A percentile compares a stretch with the other conserved stretches of the same genome.
These are phyloP conservation scores for Flaveria robusta DNA, from an alignment of 129 eudicot genomes.

Conservation along the genomic window DNA sequence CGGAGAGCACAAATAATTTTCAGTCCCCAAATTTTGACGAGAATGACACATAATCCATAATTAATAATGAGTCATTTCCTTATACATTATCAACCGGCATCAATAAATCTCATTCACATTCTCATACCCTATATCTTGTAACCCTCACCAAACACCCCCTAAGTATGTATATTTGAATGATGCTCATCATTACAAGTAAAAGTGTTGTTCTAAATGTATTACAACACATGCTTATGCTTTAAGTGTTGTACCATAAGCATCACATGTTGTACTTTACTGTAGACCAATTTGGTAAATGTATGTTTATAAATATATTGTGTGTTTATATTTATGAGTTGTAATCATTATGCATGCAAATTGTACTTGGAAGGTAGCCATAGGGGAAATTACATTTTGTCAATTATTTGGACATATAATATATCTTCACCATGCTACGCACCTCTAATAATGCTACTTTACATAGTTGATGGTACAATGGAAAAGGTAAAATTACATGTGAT, in stretches of 20 bases:
- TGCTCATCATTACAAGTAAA: not conserved
- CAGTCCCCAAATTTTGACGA: not conserved
- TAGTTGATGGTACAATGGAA: too few relatives aligned
- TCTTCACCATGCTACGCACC: slow-evolving; percentile 9
- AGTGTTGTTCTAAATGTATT: not conserved
- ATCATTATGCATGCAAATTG: not conserved
- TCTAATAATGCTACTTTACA: not conserved
- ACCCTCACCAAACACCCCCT: not conserved
- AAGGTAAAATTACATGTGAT: slow-evolving; percentile 11
- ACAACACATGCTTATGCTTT: too few relatives aligned
- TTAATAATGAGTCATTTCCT: not conserved
- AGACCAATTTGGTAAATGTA: too few relatives aligned
- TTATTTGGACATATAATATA: not conserved
- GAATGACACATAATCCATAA: not conserved
- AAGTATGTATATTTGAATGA: not conserved
- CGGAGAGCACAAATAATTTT: not conserved
- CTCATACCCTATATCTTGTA: not conserved
- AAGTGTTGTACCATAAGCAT: too few relatives aligned
- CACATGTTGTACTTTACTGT: too few relatives aligned
- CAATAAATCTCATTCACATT: not conserved
- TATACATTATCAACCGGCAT: not conserved
- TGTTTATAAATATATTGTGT: not conserved
- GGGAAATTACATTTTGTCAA: not conserved
- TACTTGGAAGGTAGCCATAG: not conserved
- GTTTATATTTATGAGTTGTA: not conserved